Evolutionary conservation across 2,329 filamentous ascomycete species (phyloP).

Genomic region (Ramularia endophylla): DNA sequence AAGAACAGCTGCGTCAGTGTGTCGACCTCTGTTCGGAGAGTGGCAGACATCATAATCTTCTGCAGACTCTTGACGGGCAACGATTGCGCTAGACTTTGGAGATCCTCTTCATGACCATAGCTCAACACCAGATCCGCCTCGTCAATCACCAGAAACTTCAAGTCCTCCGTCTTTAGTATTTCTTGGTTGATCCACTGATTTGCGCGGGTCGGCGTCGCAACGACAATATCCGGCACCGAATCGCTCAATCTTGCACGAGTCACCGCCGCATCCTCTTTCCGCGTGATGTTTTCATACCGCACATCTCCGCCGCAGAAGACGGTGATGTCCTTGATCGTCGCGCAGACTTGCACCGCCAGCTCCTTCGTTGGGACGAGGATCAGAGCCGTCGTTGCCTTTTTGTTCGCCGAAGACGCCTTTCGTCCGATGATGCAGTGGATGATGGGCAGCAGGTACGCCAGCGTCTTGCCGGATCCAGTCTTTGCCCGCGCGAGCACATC

Average conservation of each 20-base stretch:
- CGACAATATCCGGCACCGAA: constrained; percentile 71
- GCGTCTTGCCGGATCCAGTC: constrained; percentile 92
- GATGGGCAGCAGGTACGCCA: constrained; percentile 80
- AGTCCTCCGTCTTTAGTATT: constrained; percentile 61
- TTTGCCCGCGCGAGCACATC: constrained; percentile 90
- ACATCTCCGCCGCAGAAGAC: constrained; percentile 81
- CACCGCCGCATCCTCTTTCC: constrained; percentile 84
- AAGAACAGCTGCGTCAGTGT: constrained; percentile 81
- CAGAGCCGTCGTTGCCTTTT: constrained; percentile 58
- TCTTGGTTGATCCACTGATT: constrained; percentile 70
- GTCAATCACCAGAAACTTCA: constrained; percentile 80
- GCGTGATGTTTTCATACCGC: constrained; percentile 76
- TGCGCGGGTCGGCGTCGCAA: constrained; percentile 84
- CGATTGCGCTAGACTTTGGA: constrained; percentile 69
- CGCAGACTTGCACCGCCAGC: constrained; percentile 84
- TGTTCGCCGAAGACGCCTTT: constrained; percentile 48
- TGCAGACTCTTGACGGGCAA: constrained; percentile 75
- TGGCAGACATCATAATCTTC: constrained; percentile 90
- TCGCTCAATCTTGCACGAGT: constrained; percentile 81
- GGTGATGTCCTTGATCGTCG: constrained; percentile 64
- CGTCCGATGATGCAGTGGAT: constrained; percentile 74
- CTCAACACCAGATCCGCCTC: constrained; percentile 91
- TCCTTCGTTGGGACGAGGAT: constrained; percentile 93
- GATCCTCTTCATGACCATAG: constrained; percentile 89
- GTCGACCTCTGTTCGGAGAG: constrained; percentile 80